These are phyloP conservation scores for Pistacia atlantica DNA, from an alignment of 345 rosid genomes.

Conservation along the genomic window DNA sequence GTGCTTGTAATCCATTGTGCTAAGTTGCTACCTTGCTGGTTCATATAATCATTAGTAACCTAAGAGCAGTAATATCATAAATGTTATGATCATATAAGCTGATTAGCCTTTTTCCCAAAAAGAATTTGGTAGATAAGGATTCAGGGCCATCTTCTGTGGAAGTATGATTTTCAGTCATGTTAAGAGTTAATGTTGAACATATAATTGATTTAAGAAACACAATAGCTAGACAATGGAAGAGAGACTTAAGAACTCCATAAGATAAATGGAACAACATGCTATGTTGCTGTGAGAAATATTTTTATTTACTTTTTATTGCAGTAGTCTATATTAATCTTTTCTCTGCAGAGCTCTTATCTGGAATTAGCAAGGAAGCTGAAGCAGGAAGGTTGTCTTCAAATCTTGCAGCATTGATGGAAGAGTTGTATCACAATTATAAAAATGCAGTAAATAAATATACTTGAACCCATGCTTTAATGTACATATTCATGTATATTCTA, in stretches of 20 bases:
- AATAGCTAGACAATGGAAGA: neutral
- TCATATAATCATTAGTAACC: neutral
- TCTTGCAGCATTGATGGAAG: conserved; percentile 87
- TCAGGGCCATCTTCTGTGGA: neutral
- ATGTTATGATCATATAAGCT: neutral
- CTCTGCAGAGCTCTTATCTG: conserved; percentile 73
- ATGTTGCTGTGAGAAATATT: neutral
- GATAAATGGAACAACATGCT: neutral
- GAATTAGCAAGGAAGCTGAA: conserved; percentile 68
- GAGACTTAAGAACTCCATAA: neutral
- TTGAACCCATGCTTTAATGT: conserved; percentile 31
- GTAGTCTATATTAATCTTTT: conserved; percentile 16
- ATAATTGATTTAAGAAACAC: neutral
- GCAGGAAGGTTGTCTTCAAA: conserved; percentile 74
- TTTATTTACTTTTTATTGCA: neutral
- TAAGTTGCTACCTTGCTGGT: neutral
- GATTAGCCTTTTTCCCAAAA: neutral
- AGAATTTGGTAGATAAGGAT: neutral
- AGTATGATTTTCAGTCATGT: neutral
- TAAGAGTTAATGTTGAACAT: conserved; percentile 1
- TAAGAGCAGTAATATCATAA: neutral
- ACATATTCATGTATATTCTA: conserved; percentile 15
- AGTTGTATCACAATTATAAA: conserved; percentile 79
- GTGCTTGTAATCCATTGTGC: neutral
- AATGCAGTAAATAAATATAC: conserved; percentile 69